These are phyloP conservation scores for Suillus hirtellus DNA, from an alignment of 768 basidiomycete genomes.

Conservation along the genomic window DNA sequence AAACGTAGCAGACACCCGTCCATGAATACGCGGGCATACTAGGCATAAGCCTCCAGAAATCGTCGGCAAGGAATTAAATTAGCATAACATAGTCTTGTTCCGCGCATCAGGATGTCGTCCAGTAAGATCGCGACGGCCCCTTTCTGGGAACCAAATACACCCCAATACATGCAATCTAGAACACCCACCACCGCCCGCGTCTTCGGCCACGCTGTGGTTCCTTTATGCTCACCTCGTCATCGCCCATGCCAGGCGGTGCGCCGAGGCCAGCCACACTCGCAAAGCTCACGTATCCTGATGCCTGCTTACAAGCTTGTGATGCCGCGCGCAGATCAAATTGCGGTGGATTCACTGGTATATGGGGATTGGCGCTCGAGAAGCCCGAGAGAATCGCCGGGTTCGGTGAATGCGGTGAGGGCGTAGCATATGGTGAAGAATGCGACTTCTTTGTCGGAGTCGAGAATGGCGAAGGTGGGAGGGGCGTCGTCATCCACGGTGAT, in stretches of 20 bases:
- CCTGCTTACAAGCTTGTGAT: conserved; percentile 52
- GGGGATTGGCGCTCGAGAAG: conserved; percentile 12
- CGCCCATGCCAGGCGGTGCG: conserved; percentile 50
- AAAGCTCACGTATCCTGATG: conserved; percentile 70
- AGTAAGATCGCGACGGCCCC: not conserved
- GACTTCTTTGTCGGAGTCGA: conserved; percentile 30
- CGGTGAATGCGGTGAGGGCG: conserved; percentile 15
- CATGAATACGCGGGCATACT: not conserved
- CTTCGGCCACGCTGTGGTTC: conserved; percentile 25
- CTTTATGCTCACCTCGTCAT: conserved; percentile 28
- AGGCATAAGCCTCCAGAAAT: conserved; percentile 10
- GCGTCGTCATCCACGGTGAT: conserved; percentile 31
- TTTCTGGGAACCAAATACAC: not conserved
- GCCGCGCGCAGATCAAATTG: conserved; percentile 66
- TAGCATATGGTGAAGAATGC: conserved; percentile 7
- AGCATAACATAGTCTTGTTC: conserved; percentile 9
- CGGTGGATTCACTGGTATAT: conserved; percentile 35
- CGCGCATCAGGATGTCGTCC: conserved; percentile 5
- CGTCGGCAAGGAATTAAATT: not conserved
- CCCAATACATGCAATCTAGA: conserved; percentile 14
- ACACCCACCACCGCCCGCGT: conserved; percentile 35
- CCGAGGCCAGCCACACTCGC: conserved; percentile 68
- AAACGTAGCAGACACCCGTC: conserved; percentile 9
- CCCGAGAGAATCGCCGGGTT: conserved; percentile 15
- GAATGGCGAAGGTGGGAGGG: conserved; percentile 31